phyloP scores from a whole-genome alignment of 116 monocot genomes.

The Zostera marina region DNA sequence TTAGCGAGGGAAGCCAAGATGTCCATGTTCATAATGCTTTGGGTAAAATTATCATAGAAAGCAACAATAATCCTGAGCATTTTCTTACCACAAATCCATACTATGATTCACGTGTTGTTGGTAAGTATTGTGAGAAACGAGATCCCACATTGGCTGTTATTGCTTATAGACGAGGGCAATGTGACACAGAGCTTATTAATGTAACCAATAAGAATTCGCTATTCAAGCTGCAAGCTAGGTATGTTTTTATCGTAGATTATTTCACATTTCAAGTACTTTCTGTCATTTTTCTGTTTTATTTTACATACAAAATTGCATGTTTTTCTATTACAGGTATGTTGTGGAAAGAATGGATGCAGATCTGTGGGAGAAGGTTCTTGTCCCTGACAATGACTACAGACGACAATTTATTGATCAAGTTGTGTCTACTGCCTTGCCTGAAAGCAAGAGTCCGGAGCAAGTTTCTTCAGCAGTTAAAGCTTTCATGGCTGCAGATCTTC shows the following conservation, averaged over 20 bases:
- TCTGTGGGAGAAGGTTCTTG: conserved; percentile 95
- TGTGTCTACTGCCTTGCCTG: conserved; percentile 92
- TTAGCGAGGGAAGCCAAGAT: conserved; percentile 99
- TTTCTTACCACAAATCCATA: conserved; percentile 97
- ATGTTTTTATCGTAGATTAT: conserved; percentile 1
- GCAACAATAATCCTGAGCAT: conserved; percentile 99
- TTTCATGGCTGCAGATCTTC: conserved; percentile 99
- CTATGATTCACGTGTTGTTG: conserved; percentile 99
- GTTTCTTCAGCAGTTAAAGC: conserved; percentile 97
- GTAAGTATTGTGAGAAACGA: conserved; percentile 98
- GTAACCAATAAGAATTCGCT: conserved; percentile 95
- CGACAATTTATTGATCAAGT: conserved; percentile 95
- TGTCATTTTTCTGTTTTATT: neutral
- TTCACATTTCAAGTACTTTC: neutral
- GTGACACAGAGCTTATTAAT: conserved; percentile 96
- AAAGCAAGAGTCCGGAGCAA: conserved; percentile 98
- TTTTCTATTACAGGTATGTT: conserved; percentile 57
- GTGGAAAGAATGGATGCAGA: conserved; percentile 98
- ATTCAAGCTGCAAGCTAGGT: conserved; percentile 97
- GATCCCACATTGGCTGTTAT: conserved; percentile 98
- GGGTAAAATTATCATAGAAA: conserved; percentile 99
- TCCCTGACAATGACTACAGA: conserved; percentile 92
- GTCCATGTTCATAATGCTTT: conserved; percentile 99
- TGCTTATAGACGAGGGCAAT: conserved; percentile 93
- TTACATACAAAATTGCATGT: neutral